A percentile compares a stretch with the other conserved stretches of the same genome.
phyloP scores from a whole-genome alignment of 345 rosid genomes.

The Orychophragmus violaceus region DNA sequence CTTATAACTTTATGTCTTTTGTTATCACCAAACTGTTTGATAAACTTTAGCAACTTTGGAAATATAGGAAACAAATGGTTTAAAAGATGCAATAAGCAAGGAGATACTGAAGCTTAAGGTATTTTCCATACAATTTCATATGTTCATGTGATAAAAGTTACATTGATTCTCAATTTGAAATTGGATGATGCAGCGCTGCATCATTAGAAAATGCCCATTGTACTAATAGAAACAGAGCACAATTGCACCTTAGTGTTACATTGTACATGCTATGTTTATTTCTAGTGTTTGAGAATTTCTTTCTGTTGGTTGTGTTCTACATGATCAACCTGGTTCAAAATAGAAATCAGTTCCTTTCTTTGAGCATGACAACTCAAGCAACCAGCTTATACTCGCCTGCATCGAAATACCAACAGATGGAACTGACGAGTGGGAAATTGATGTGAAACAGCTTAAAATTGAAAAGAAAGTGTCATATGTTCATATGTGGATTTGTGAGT shows the following conservation, averaged over 20 bases:
- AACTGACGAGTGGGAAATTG: conserved; percentile 94
- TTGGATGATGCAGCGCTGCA: neutral
- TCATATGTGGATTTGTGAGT: conserved; percentile 90
- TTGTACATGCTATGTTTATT: neutral
- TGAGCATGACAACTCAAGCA: conserved; percentile 37
- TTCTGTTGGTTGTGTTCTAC: conserved; percentile 28
- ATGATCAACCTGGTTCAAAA: conserved; percentile 51
- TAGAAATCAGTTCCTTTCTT: conserved; percentile 38
- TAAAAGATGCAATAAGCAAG: conserved; percentile 57
- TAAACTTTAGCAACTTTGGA: conserved; percentile 19
- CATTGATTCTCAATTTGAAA: neutral
- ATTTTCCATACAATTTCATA: conserved; percentile 7
- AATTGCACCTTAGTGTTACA: neutral
- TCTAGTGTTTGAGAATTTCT: conserved; percentile 1
- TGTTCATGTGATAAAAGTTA: neutral
- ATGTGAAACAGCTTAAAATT: conserved; percentile 54
- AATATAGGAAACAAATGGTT: conserved; percentile 65
- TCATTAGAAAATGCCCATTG: neutral
- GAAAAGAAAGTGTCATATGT: conserved; percentile 75
- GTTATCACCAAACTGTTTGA: neutral
- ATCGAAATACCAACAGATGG: conserved; percentile 83
- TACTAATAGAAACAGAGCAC: too few relatives aligned
- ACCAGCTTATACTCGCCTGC: conserved; percentile 44
- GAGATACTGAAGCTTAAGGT: conserved; percentile 88
- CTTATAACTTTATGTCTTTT: conserved; percentile 11